These are phyloP conservation scores for Conticribra weissflogii DNA, from an alignment of 108 stramenopile genomes.

Conservation along the genomic window DNA sequence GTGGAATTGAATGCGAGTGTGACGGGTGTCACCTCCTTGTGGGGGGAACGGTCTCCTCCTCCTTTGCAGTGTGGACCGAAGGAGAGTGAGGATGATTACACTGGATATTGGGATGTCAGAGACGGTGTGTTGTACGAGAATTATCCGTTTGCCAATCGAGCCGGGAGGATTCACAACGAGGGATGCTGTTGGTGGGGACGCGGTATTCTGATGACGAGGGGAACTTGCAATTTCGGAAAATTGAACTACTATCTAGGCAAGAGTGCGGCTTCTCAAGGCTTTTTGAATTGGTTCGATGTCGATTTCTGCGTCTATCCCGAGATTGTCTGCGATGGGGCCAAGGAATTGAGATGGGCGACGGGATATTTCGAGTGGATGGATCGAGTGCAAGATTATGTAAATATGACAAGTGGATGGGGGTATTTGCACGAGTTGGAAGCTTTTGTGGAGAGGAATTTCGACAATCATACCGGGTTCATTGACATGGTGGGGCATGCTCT, in stretches of 20 bases:
- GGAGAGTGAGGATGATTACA: conserved; percentile 21
- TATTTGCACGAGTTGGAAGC: conserved; percentile 29
- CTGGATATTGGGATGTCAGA: conserved; percentile 28
- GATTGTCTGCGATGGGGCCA: conserved; percentile 32
- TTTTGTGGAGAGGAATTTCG: conserved; percentile 26
- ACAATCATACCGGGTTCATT: conserved; percentile 24
- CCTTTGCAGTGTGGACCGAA: conserved; percentile 20
- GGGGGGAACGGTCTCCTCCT: conserved; percentile 17
- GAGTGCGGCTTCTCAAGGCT: conserved; percentile 16
- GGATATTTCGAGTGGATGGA: conserved; percentile 50
- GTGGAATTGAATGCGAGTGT: conserved; percentile 25
- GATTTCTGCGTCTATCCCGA: conserved; percentile 46
- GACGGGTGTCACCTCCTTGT: conserved; percentile 13
- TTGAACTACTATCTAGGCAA: conserved; percentile 38
- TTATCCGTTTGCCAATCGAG: conserved; percentile 26
- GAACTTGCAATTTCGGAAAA: conserved; percentile 48
- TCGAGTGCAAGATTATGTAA: conserved; percentile 25
- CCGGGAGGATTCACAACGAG: conserved; percentile 36
- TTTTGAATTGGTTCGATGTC: conserved; percentile 16
- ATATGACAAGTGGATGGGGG: conserved; percentile 2
- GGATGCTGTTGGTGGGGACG: conserved; percentile 55
- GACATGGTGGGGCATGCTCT: conserved; percentile 28
- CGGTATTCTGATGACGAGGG: conserved; percentile 44
- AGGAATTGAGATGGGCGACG: conserved; percentile 38
- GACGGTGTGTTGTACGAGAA: conserved; percentile 9